phyloP scores from a whole-genome alignment of 1,139 yeast genomes.

The Yamadazyma sp. region DNA sequence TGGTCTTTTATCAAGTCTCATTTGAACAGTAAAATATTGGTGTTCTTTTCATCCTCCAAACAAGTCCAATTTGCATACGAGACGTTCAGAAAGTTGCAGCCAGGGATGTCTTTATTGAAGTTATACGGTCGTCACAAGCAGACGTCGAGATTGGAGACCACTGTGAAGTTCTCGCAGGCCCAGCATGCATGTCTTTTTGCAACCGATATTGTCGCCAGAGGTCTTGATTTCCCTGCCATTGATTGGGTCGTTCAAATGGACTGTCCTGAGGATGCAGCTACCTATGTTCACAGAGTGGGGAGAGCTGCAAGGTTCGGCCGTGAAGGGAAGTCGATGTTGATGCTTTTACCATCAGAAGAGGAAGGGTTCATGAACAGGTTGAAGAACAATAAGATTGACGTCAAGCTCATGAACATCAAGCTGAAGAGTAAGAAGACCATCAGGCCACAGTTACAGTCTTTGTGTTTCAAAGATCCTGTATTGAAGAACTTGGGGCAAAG shows the following conservation, averaged over 20 bases:
- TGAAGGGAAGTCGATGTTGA: conserved; percentile 78
- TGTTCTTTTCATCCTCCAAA: conserved; percentile 88
- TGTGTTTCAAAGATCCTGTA: conserved; percentile 89
- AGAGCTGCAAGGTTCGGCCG: conserved; percentile 94
- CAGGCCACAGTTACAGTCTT: conserved; percentile 79
- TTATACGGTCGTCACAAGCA: conserved; percentile 96
- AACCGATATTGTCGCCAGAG: conserved; percentile 96
- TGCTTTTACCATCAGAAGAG: conserved; percentile 83
- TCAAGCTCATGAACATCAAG: conserved; percentile 72
- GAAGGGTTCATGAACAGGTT: conserved; percentile 72
- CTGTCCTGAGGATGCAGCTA: conserved; percentile 94
- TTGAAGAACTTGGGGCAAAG: conserved; percentile 92
- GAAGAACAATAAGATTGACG: conserved; percentile 61
- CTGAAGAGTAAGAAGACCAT: conserved; percentile 77
- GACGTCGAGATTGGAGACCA: conserved; percentile 86
- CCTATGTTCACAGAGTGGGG: conserved; percentile 96
- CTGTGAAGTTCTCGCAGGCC: conserved; percentile 80
- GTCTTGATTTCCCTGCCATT: conserved; percentile 94
- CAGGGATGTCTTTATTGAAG: conserved; percentile 91
- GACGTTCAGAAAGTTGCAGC: conserved; percentile 86
- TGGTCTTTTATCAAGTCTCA: conserved; percentile 93
- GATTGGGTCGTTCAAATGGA: conserved; percentile 98
- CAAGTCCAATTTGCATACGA: conserved; percentile 95
- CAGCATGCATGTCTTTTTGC: conserved; percentile 89
- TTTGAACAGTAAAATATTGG: conserved; percentile 79